Evolutionary conservation across 1,284 basidiomycete genomes (phyloP).

Genomic region (Moesziomyces parantarcticus): DNA sequence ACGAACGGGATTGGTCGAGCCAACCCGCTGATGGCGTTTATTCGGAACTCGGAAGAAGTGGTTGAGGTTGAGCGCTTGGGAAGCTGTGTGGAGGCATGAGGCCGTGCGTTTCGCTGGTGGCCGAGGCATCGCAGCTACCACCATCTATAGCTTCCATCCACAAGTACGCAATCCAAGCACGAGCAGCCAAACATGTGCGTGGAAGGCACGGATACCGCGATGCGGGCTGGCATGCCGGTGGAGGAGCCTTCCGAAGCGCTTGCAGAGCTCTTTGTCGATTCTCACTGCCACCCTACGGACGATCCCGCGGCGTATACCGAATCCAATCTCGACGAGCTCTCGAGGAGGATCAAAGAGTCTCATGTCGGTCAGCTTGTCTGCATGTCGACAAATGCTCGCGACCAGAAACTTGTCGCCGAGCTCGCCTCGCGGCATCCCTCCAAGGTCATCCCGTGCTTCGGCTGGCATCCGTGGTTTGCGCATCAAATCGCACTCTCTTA

Average conservation of each 20-base stretch:
- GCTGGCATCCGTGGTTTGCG: slow-evolving; percentile 62
- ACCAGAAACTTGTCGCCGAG: slow-evolving; percentile 55
- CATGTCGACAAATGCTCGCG: slow-evolving; percentile 59
- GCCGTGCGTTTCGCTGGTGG: background rate
- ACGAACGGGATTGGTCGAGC: too few relatives aligned
- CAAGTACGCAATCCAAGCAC: background rate
- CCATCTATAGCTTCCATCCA: background rate
- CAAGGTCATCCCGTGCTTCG: slow-evolving; percentile 54
- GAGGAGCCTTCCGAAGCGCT: slow-evolving; percentile 3
- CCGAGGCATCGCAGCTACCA: background rate
- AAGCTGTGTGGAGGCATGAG: background rate
- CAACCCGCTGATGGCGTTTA: too few relatives aligned
- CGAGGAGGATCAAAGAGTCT: slow-evolving; percentile 11
- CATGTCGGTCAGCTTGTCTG: slow-evolving; percentile 37
- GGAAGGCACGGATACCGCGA: background rate
- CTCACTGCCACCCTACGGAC: slow-evolving; percentile 64
- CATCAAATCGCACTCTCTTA: slow-evolving; percentile 57
- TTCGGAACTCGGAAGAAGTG: too few relatives aligned
- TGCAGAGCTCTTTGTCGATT: slow-evolving; percentile 37
- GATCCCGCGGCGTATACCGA: slow-evolving; percentile 41
- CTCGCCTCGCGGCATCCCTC: slow-evolving; percentile 25
- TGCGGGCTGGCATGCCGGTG: background rate
- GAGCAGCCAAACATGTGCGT: slow-evolving; percentile 13
- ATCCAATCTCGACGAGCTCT: slow-evolving; percentile 28
- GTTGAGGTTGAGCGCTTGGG: too few relatives aligned